Evolutionary conservation across 768 basidiomycete species (phyloP).

Genomic region (Naganishia vishniacii): DNA sequence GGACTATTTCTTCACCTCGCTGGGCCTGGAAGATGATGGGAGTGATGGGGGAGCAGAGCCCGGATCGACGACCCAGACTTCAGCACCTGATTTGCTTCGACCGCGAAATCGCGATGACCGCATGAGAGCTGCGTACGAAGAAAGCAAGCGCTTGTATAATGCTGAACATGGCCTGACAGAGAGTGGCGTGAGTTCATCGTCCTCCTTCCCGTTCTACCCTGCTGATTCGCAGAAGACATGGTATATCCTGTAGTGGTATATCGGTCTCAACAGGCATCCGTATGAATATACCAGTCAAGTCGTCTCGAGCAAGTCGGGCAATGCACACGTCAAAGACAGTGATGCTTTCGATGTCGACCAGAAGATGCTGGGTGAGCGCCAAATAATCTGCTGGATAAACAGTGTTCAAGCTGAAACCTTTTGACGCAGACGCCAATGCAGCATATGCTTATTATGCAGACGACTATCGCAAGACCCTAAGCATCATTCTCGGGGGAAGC

Average conservation of each 20-base stretch:
- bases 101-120: constrained; percentile 15
- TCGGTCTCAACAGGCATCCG: constrained; percentile 9
- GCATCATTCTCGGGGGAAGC: background rate
- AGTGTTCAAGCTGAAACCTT: background rate
- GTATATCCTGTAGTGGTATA: constrained; percentile 3
- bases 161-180: constrained; percentile 8
- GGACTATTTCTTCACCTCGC: constrained; percentile 13
- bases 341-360: constrained; percentile 2
- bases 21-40: constrained; percentile 11
- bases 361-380: constrained; percentile 7
- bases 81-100: background rate
- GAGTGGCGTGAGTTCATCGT: constrained; percentile 1
- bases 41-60: background rate
- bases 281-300: constrained; percentile 12
- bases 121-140: constrained; percentile 12
- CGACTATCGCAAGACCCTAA: constrained; percentile 9
- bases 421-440: background rate
- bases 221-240: background rate
- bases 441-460: background rate
- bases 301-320: constrained; percentile 3
- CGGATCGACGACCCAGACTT: background rate
- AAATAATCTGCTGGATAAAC: too few species aligned
- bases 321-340: background rate
- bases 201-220: background rate
- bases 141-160: constrained; percentile 12